Conservation (phyloP, 2,329 filamentous ascomycete genomes). For the Verticillium zaregamsianum region DNA sequence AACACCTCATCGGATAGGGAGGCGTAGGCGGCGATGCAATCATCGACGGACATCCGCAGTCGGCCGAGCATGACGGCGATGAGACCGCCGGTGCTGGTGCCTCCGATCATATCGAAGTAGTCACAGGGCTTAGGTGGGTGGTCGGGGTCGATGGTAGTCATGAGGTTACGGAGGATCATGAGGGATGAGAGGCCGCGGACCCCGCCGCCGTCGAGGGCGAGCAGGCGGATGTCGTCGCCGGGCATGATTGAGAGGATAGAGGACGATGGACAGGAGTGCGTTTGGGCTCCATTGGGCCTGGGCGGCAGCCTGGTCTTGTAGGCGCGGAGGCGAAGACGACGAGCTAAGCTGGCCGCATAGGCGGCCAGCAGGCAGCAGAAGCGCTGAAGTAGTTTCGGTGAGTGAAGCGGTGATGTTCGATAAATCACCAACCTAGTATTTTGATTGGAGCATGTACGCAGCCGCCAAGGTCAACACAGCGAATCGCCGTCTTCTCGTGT, state of each 20-base stretch:
- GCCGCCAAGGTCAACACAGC: no score
- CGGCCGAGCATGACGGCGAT: slow-evolving; percentile 38
- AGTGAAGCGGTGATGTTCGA: no score
- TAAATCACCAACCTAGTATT: no score
- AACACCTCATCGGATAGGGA: slow-evolving; percentile 13
- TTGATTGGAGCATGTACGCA: no score
- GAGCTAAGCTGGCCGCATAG: neutral
- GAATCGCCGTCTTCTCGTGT: no score
- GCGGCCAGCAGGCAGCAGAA: no score
- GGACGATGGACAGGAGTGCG: neutral
- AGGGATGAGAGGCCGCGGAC: slow-evolving; percentile 23
- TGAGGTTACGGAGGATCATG: slow-evolving; percentile 20
- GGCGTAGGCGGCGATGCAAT: slow-evolving; percentile 28
- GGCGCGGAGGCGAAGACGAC: neutral
- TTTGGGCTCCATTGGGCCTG: neutral
- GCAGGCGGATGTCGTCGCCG: neutral
- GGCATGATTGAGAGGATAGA: neutral
- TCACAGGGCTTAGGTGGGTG: slow-evolving; percentile 9
- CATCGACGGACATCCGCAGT: slow-evolving; percentile 30
- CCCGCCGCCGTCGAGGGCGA: slow-evolving; percentile 18
- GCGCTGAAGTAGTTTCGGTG: no score
- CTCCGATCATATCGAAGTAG: slow-evolving; percentile 29
- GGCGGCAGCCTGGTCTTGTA: neutral
- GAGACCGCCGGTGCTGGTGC: slow-evolving; percentile 9
- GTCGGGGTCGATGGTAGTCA: slow-evolving; percentile 13